A percentile compares a stretch with the other conserved stretches of the same genome.
These are phyloP conservation scores for Termitomyces titanicus DNA, from an alignment of 768 basidiomycete genomes.

Conservation along the genomic window DNA sequence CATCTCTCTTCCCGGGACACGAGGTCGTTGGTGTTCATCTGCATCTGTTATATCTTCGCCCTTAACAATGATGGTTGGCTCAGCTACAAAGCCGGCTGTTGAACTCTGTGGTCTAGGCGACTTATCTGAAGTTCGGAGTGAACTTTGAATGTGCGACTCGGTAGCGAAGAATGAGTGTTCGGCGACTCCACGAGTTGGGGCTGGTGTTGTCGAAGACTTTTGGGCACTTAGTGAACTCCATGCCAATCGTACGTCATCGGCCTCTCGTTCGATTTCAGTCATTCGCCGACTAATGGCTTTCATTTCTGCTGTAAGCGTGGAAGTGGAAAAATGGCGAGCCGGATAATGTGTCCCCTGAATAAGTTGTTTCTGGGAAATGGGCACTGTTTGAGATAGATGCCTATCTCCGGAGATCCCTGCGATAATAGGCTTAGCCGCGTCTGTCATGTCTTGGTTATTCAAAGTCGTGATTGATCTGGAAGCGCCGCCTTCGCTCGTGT, in stretches of 20 bases:
- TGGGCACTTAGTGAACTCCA: neutral
- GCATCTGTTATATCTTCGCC: neutral
- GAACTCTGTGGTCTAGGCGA: neutral
- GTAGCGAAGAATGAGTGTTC: neutral
- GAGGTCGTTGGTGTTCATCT: neutral
- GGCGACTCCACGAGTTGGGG: neutral
- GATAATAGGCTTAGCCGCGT: neutral
- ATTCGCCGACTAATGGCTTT: neutral
- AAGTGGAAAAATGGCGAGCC: neutral
- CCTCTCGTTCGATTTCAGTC: slow-evolving; percentile 6
- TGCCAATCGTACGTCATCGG: slow-evolving; percentile 4
- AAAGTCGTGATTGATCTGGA: neutral
- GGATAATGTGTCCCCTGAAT: neutral
- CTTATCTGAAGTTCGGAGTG: neutral
- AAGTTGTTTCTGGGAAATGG: neutral
- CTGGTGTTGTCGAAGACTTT: neutral
- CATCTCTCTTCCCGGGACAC: neutral
- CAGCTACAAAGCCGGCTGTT: neutral
- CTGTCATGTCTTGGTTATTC: neutral
- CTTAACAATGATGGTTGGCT: neutral
- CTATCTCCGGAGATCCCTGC: neutral
- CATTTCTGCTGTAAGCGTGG: neutral
- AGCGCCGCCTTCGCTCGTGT: neutral
- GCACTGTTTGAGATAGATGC: neutral
- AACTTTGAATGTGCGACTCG: neutral